Evolutionary conservation across 2,329 filamentous ascomycete genomes (phyloP), one percentile per base, ranked within the genome.

Genomic region (Ceratocystis destructans): DNA sequence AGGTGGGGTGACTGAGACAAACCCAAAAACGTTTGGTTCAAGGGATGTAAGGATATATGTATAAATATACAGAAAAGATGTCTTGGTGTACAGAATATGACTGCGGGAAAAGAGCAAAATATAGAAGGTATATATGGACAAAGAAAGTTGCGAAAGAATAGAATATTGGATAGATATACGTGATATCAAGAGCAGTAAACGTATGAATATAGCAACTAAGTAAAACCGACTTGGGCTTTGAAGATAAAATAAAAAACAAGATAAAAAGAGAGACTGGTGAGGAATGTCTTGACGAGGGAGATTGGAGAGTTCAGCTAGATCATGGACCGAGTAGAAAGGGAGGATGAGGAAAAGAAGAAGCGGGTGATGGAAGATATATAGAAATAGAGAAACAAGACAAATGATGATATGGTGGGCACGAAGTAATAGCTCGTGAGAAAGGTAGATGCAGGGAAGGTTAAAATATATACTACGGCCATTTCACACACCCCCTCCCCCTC

Each of bases 301-400:
- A 46, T 4, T 63, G 31, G n/a, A 33, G 33, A 63, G 64, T 46
- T 62, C 20, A 46, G 53, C 25, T 65, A 57, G 61, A 48, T 48
- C 8, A 61, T 65, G 20, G 37, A 25, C 55, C n/a, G 44, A 65
- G 5, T 20, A 65, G 37, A 44, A 50, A 41, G 15, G 20, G 25
- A 62, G 31, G 62, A 17, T 28, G 48, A 41, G 15, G 20, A 28
- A 62, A 44, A 44, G 41, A 62, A 37, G 33, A 61, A 66, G 41
- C 17, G 61, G 31, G 20, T 59, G 57, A 37, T 62, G 37, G 22
- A 62, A 62, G 48, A 62, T 62, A 62, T 8, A 37, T 37, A 37
- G 22, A 25, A 25, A 25, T 62, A 55, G 55, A 62, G 31, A 64
- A 64, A 57, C 28, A 64, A 33, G 44, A 55, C 45, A 20, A 53